Evolutionary conservation across 371 early-diverging fungal species (phyloP).

Genomic region (Syncephalastrum sp.): DNA sequence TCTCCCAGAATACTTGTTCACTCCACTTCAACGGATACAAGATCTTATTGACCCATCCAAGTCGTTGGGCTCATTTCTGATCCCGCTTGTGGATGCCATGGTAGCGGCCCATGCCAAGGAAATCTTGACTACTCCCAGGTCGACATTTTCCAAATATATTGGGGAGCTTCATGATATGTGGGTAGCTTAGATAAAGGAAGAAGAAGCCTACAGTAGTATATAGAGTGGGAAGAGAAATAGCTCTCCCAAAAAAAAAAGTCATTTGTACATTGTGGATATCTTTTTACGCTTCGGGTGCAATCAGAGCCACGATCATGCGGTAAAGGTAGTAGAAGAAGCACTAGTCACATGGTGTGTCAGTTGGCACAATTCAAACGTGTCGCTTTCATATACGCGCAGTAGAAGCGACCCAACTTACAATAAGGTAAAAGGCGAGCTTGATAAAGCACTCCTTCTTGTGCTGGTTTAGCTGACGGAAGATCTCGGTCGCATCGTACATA

Average conservation of each 20-base stretch:
- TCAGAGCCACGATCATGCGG: slow-evolving; percentile 71
- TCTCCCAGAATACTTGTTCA: slow-evolving; percentile 24
- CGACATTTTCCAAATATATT: slow-evolving; percentile 47
- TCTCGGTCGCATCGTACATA: slow-evolving; percentile 96
- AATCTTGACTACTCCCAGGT: slow-evolving; percentile 37
- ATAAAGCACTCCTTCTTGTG: slow-evolving; percentile 95
- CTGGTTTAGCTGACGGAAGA: slow-evolving; percentile 85
- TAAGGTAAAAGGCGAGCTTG: slow-evolving; percentile 92
- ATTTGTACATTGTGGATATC: slow-evolving; percentile 11
- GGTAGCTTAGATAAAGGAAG: too few species aligned
- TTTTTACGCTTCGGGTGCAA: slow-evolving; percentile 54
- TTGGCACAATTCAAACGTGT: background rate
- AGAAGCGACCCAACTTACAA: slow-evolving; percentile 43
- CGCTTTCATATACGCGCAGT: too few species aligned
- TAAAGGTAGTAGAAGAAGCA: slow-evolving; percentile 92
- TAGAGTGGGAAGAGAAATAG: too few species aligned
- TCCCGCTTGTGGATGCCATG: slow-evolving; percentile 47
- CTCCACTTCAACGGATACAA: slow-evolving; percentile 23
- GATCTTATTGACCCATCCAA: slow-evolving; percentile 32
- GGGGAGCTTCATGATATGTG: slow-evolving; percentile 9
- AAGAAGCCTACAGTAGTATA: too few species aligned
- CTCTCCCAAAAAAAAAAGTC: slow-evolving; percentile 1
- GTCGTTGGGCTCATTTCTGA: slow-evolving; percentile 20
- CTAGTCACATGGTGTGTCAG: slow-evolving; percentile 13
- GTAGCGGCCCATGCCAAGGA: slow-evolving; percentile 37